Evolutionary conservation across 1,284 basidiomycete genomes (phyloP), one percentile per base, ranked within the genome.

Genomic region (Moesziomyces sp.): DNA sequence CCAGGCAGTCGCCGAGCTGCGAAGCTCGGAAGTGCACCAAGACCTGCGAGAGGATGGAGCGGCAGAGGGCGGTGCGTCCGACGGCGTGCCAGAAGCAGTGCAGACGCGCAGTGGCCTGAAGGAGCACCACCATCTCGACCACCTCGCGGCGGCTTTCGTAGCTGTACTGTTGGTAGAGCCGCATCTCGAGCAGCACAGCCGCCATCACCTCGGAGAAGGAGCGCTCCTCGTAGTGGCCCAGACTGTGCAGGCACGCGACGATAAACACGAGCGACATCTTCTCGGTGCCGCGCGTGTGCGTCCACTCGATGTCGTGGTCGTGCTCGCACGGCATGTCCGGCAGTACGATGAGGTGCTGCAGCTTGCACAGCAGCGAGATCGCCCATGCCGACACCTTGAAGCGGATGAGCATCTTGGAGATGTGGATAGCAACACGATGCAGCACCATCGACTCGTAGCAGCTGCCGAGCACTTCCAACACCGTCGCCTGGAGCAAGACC

Each of bases 41-140:
- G 24, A 53, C 28, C 52, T 35, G 24, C 13, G 1, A 30, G 26
- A 53, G 26, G 8, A 53, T 21, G 8, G 16, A 6, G 13, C 44
- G 5, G 52, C 52, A 53, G 23, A 44, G 52, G 13, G 52, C 24
- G n/a, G 52, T 33, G 18, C 52, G 52, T 1, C 44, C 44, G 40
- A 46, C n/a, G 14, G 42, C 40, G 13, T 46, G 52, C 52, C 52
- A 53, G 52, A 53, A 53, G 26, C 52, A 46, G 26, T 53, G 44
- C 52, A 53, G 26, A 11, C 52, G 42, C 6, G 42, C 52, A 21
- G 24, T 28, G 1, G 44, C 42, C 28, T 46, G 42, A 11, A 53
- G 9, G 23, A 53, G n/a, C 8, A 42, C 38, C 49, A 51, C 35
- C 49, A 51, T 51, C 16, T 51, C 49, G 21, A 51, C 49, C 38